Evolutionary conservation across 139 green algal species (phyloP), one percentile per base, ranked within the genome.

Genomic region (Chlamydomonas sphaeroides): DNA sequence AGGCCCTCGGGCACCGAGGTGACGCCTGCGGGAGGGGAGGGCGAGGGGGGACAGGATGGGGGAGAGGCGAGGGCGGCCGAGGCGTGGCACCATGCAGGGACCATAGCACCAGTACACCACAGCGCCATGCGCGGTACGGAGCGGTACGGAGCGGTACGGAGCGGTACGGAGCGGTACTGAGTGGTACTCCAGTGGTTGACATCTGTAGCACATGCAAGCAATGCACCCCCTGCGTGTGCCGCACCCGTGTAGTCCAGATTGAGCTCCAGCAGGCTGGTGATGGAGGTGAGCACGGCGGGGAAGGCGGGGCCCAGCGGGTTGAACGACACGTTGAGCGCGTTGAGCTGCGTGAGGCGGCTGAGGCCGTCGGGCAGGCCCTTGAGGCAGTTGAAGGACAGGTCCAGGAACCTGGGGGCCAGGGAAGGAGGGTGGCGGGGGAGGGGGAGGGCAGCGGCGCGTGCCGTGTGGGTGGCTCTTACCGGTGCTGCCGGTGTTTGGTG

Each of bases 221-320:
- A n/a, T n/a, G n/a, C n/a, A n/a, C n/a, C n/a, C n/a, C n/a, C n/a
- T n/a, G n/a, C n/a, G n/a, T n/a, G n/a, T n/a, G 7, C 2, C 70
- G 18, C 61, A 87, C 85, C 86, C 45, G 88, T 90, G 63, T 87
- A 72, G 83, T 93, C 90, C 38, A 93, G 48, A 72, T 93, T 93
- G 30, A 93, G 86, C 77, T 93, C 90, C 59, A 85, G 39, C 57
- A 93, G 88, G 0, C 69, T 78, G 28, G 86, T 87, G 53, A 93
- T 68, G 33, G n/a, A n/a, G 42, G 76, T 65, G 7, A 91, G 39
- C 38, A 92, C 85, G 20, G 57, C 38, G n/a, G 89, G 87, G 49
- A 87, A 85, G 26, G n/a, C 65, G 21, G 66, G 56, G 17, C 56
- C 18, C 41, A 93, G 84, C 0, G 88, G 84, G 78, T 93, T 93